Percentiles rank a stretch among this genome's conserved stretches.
Conservation (phyloP, 805 yeast species). For the Ogataea nonfermentans region DNA sequence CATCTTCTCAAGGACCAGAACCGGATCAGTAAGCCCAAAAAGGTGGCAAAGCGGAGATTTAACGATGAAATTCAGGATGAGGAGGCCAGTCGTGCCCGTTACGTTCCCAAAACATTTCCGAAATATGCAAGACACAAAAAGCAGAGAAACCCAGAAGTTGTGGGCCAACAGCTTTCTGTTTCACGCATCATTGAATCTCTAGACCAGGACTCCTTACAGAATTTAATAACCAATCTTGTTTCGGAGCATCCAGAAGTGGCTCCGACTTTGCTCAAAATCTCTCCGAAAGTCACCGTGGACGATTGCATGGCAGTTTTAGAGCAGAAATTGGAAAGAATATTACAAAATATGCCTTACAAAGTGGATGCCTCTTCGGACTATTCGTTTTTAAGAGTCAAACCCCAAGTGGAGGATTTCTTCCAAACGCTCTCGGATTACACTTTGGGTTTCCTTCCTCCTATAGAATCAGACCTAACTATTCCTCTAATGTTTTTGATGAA, state of each 20-base stretch:
- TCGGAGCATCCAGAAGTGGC: conserved; percentile 61
- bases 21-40: conserved; percentile 21
- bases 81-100: conserved; percentile 8
- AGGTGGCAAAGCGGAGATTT: conserved; percentile 18
- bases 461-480: conserved; percentile 50
- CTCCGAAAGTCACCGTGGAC: conserved; percentile 58
- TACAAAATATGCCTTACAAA: conserved; percentile 63
- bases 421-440: conserved; percentile 73
- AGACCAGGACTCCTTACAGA: conserved; percentile 53
- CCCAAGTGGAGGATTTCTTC: conserved; percentile 65
- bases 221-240: conserved; percentile 51
- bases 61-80: conserved; percentile 15
- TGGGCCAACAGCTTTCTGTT: conserved; percentile 62
- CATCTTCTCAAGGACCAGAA: conserved; percentile 16
- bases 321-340: conserved; percentile 44
- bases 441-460: conserved; percentile 68
- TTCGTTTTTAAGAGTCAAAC: conserved; percentile 70
- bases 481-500: conserved; percentile 63
- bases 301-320: conserved; percentile 51
- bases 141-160: conserved; percentile 38
- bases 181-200: conserved; percentile 66
- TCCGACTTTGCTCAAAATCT: conserved; percentile 45
- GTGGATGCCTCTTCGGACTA: conserved; percentile 74
- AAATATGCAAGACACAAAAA: conserved; percentile 29
- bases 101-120: conserved; percentile 3